phyloP scores from a whole-genome alignment of 495 filamentous ascomycete species.

The Neurospora tetraspora region DNA sequence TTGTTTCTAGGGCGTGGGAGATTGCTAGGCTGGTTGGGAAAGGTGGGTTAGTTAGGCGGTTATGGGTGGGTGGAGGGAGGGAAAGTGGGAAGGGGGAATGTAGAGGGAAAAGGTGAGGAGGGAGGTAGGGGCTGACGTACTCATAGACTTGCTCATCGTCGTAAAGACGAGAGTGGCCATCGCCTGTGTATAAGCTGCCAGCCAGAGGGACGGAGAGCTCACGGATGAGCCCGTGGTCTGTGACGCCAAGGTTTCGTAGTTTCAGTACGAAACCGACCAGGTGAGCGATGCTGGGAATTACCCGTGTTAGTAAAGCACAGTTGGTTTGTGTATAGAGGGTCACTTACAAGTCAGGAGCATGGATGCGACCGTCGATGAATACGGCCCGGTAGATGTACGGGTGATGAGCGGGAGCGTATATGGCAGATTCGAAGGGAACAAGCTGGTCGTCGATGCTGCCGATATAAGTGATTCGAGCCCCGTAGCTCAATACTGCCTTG shows the following conservation, averaged over 20 bases:
- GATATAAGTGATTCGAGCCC: constrained; percentile 72
- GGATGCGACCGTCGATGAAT: constrained; percentile 87
- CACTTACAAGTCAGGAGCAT: constrained; percentile 79
- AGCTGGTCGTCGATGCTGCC: constrained; percentile 96
- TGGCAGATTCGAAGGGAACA: constrained; percentile 84
- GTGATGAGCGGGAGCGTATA: constrained; percentile 72
- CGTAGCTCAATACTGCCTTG: constrained; percentile 59
- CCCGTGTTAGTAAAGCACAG: constrained; percentile 5
- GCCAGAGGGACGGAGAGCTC: constrained; percentile 84
- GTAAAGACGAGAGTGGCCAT: constrained; percentile 89
- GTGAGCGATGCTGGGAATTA: constrained; percentile 56
- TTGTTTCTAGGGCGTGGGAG: constrained; percentile 77
- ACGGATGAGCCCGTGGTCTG: constrained; percentile 86
- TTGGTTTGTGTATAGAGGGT: background rate
- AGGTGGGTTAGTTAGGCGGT: constrained; percentile 44
- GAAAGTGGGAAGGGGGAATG: constrained; percentile 1
- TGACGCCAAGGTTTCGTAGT: constrained; percentile 80
- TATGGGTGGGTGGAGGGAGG: constrained; percentile 54
- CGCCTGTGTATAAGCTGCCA: constrained; percentile 81
- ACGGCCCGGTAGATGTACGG: constrained; percentile 89
- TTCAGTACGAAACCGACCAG: constrained; percentile 90
- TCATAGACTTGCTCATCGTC: constrained; percentile 85
- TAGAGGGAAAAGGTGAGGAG: background rate
- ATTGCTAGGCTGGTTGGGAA: constrained; percentile 57
- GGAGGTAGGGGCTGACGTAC: constrained; percentile 30